These are phyloP conservation scores for Allium cepa DNA, from an alignment of 106 monocot genomes.

Conservation along the genomic window DNA sequence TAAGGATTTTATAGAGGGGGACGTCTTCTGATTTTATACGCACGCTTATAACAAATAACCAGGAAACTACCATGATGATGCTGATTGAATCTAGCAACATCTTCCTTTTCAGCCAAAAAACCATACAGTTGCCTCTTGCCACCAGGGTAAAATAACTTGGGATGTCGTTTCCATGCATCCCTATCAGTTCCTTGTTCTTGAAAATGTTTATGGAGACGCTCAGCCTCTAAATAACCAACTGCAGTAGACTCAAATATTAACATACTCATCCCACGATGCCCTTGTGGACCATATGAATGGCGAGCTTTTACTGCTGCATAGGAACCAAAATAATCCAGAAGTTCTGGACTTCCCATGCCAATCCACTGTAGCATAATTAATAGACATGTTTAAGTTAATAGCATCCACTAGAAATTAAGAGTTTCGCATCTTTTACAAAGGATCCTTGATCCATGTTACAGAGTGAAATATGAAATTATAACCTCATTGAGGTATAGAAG, in stretches of 20 bases:
- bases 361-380: conserved; percentile 42
- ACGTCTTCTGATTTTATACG: neutral
- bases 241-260: conserved; percentile 73
- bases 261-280: conserved; percentile 90
- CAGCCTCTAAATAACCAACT: conserved; percentile 85
- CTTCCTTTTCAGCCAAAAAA: conserved; percentile 74
- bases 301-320: conserved; percentile 72
- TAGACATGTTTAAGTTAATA: no score
- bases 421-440: no score
- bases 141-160: conserved; percentile 54
- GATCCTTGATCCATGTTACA: no score
- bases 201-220: conserved; percentile 82
- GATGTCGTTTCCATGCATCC: conserved; percentile 57
- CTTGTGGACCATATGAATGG: conserved; percentile 89
- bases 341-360: conserved; percentile 95
- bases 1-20: no score
- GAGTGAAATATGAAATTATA: no score
- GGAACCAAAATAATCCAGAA: conserved; percentile 72
- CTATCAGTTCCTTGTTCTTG: conserved; percentile 51
- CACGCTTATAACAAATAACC: neutral
- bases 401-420: no score
- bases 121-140: conserved; percentile 91
- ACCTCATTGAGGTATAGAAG: no score
- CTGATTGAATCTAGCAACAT: conserved; percentile 72
- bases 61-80: conserved; percentile 58